Percentiles rank a stretch among this genome's conserved stretches.
These are phyloP conservation scores for Trichosporon asahii DNA, from an alignment of 1,284 basidiomycete species.

Conservation along the genomic window DNA sequence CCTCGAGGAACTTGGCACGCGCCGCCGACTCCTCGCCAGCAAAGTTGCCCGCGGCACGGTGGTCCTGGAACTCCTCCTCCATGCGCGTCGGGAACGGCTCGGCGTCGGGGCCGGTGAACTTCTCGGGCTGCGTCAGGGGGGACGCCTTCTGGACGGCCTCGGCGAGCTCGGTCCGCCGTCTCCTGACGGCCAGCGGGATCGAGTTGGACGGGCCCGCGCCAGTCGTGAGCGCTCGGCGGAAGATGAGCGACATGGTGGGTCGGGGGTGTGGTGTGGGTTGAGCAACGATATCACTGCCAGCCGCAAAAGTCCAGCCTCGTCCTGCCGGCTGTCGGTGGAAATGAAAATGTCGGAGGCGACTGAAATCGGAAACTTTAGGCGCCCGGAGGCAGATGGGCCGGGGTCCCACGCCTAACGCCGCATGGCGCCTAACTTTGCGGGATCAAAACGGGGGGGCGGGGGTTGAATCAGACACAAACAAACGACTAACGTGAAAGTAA, in stretches of 20 bases:
- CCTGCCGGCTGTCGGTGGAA: slow-evolving; percentile 2
- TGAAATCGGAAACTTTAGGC: slow-evolving; percentile 1
- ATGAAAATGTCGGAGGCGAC: slow-evolving; percentile 21
- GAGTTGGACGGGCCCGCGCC: slow-evolving; percentile 29
- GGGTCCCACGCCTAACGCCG: background rate
- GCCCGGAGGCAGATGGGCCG: background rate
- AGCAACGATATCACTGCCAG: background rate
- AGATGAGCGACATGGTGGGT: slow-evolving; percentile 41
- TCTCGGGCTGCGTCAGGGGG: slow-evolving; percentile 26
- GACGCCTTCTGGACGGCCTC: slow-evolving; percentile 19
- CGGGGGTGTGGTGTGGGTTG: background rate
- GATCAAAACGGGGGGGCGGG: background rate
- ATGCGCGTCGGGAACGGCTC: slow-evolving; percentile 34
- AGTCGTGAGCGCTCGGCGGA: slow-evolving; percentile 34
- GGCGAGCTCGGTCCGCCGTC: slow-evolving; percentile 31
- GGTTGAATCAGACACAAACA: slow-evolving; percentile 2
- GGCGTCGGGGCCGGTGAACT: slow-evolving; percentile 20
- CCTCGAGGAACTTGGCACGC: slow-evolving; percentile 38
- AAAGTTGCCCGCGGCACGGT: slow-evolving; percentile 31
- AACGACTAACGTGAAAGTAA: background rate
- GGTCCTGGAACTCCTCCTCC: slow-evolving; percentile 41
- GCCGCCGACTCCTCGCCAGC: slow-evolving; percentile 36
- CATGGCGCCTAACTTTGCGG: background rate
- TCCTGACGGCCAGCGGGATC: slow-evolving; percentile 37
- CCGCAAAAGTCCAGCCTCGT: background rate